Evolutionary conservation across 805 yeast species (phyloP).

Genomic region (Ogataea nitratoaversa): DNA sequence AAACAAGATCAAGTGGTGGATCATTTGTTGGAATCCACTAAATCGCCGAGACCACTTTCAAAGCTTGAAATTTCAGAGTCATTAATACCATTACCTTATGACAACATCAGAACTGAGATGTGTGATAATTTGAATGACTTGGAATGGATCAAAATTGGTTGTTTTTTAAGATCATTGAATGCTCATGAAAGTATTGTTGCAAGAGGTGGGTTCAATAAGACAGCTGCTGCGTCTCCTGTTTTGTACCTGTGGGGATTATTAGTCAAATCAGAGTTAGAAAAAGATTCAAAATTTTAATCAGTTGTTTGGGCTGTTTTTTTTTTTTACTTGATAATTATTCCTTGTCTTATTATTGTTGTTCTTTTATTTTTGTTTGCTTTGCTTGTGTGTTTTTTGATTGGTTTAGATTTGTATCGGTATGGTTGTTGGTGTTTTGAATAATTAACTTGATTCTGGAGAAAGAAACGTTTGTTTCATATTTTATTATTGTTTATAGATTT

Average conservation of each 20-base stretch:
- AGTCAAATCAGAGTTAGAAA: slow-evolving; percentile 11
- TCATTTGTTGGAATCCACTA: neutral
- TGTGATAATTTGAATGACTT: slow-evolving; percentile 54
- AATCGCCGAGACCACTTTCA: neutral
- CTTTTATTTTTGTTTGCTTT: too few species aligned
- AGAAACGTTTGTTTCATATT: too few species aligned
- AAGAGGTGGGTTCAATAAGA: slow-evolving; percentile 56
- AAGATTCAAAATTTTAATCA: slow-evolving; percentile 3
- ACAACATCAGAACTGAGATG: slow-evolving; percentile 30
- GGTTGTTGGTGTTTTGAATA: too few species aligned
- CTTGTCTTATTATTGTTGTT: too few species aligned
- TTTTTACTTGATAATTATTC: too few species aligned
- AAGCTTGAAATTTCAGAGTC: slow-evolving; percentile 9
- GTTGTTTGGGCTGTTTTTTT: too few species aligned
- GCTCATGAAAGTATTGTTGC: slow-evolving; percentile 88
- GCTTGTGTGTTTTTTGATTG: too few species aligned
- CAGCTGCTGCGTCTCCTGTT: slow-evolving; percentile 47
- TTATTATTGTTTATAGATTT: too few species aligned
- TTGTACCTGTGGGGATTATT: slow-evolving; percentile 43
- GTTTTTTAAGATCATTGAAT: slow-evolving; percentile 65
- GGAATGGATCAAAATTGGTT: slow-evolving; percentile 75
- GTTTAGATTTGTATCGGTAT: too few species aligned
- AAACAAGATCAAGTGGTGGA: neutral
- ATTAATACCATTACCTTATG: slow-evolving; percentile 24
- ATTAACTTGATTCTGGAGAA: too few species aligned